phyloP scores from a whole-genome alignment of 441 rosid genomes.

The Francoa sonchifolia region DNA sequence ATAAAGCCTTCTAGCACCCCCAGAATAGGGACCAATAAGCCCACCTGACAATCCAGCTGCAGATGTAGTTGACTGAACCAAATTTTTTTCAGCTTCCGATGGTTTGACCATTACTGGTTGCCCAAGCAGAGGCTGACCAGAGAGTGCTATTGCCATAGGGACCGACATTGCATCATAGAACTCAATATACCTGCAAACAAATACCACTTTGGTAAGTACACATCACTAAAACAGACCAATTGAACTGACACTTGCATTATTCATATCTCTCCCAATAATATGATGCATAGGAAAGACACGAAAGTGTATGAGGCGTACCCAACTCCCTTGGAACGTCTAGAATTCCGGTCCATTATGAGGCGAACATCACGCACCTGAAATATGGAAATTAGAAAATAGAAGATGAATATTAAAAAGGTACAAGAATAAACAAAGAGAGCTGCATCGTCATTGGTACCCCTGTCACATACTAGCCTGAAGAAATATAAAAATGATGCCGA shows the following conservation, averaged over 20 bases:
- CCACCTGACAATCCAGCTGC: conserved; percentile 53
- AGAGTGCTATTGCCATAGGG: conserved; percentile 98
- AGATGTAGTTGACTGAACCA: conserved; percentile 80
- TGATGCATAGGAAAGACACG: neutral
- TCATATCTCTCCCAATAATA: too few relatives aligned
- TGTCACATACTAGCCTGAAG: too few relatives aligned
- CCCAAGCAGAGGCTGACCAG: conserved; percentile 95
- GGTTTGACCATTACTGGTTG: conserved; percentile 97
- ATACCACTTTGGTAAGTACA: conserved; percentile 1
- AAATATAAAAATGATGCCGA: too few relatives aligned
- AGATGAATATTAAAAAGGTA: too few relatives aligned
- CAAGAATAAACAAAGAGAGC: too few relatives aligned
- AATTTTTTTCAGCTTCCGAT: conserved; percentile 97
- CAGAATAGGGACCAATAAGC: conserved; percentile 55
- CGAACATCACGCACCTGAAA: conserved; percentile 95
- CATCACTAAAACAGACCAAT: conserved; percentile 1
- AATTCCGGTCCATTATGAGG: conserved; percentile 91
- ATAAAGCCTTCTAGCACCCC: conserved; percentile 86
- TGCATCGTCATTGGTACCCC: too few relatives aligned
- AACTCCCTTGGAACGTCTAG: conserved; percentile 93
- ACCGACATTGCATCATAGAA: conserved; percentile 98
- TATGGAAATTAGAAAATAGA: too few relatives aligned
- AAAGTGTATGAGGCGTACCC: conserved; percentile 37
- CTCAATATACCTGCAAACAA: conserved; percentile 60
- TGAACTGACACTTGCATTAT: too few relatives aligned